phyloP scores from a whole-genome alignment of 2,329 filamentous ascomycete genomes.

The Monilinia aucupariae region DNA sequence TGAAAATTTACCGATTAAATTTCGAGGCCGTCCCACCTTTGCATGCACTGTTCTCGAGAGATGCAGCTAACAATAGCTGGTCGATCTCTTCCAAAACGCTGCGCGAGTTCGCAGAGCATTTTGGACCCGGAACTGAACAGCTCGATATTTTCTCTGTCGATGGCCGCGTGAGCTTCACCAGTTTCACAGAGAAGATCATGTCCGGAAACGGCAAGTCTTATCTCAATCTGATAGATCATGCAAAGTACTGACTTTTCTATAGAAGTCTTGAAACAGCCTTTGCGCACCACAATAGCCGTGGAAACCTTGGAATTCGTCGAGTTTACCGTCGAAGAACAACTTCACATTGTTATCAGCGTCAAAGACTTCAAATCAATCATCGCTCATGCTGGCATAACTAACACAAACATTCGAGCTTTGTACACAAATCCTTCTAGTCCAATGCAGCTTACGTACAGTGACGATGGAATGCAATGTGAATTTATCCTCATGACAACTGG shows the following conservation, averaged over 20 bases:
- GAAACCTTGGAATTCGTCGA: conserved; percentile 72
- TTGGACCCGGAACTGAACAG: conserved; percentile 73
- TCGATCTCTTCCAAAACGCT: conserved; percentile 65
- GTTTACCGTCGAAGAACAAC: conserved; percentile 66
- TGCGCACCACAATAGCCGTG: conserved; percentile 73
- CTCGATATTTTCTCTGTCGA: conserved; percentile 72
- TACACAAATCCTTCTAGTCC: conserved; percentile 69
- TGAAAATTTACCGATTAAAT: conserved; percentile 69
- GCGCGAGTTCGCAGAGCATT: conserved; percentile 73
- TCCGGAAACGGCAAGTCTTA: conserved; percentile 53
- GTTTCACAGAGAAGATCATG: conserved; percentile 73
- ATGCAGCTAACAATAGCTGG: conserved; percentile 64
- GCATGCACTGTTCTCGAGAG: conserved; percentile 68
- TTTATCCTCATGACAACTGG: conserved; percentile 81
- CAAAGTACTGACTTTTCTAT: conserved; percentile 10
- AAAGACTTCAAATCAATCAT: conserved; percentile 79
- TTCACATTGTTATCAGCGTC: conserved; percentile 75
- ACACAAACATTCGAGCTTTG: conserved; percentile 58
- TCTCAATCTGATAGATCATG: conserved; percentile 16
- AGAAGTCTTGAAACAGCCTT: conserved; percentile 74
- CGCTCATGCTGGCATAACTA: conserved; percentile 65
- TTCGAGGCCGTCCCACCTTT: conserved; percentile 71
- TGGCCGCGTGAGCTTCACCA: conserved; percentile 66
- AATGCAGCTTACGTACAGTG: conserved; percentile 65
- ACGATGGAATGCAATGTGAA: conserved; percentile 64